A percentile compares a stretch with the other conserved stretches of the same genome.
These are phyloP conservation scores for Ophiocordyceps robertsii DNA, from an alignment of 2,329 filamentous ascomycete species.

Conservation along the genomic window DNA sequence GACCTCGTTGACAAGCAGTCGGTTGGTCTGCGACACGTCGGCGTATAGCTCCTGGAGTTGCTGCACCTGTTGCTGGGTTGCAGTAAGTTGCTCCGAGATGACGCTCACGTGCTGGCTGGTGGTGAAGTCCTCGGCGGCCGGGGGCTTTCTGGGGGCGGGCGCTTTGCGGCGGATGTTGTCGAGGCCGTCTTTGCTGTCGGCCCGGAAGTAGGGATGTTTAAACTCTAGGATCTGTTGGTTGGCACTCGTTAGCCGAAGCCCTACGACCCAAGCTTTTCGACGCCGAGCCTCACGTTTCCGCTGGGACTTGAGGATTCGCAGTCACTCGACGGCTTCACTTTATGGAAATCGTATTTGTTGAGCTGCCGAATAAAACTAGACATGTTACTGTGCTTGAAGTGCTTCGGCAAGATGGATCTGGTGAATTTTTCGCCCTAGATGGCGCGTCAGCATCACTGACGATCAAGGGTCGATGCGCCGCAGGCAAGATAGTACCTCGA, in stretches of 20 bases:
- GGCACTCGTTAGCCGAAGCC: constrained; percentile 1
- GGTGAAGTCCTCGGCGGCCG: constrained; percentile 55
- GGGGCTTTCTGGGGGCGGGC: constrained; percentile 71
- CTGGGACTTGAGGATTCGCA: constrained; percentile 18
- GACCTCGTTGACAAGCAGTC: constrained; percentile 48
- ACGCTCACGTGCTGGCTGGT: constrained; percentile 81
- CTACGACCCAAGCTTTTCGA: background rate
- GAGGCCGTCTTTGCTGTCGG: constrained; percentile 88
- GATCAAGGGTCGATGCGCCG: background rate
- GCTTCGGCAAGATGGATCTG: constrained; percentile 89
- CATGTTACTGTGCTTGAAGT: constrained; percentile 99
- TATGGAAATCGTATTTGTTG: constrained; percentile 98
- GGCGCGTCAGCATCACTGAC: constrained; percentile 5
- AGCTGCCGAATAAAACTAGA: constrained; percentile 91
- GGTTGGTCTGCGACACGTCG: constrained; percentile 55
- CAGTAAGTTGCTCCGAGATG: constrained; percentile 75
- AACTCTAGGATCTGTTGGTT: constrained; percentile 54
- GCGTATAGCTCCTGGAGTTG: constrained; percentile 73
- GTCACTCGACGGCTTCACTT: constrained; percentile 52
- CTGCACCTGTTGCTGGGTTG: constrained; percentile 86
- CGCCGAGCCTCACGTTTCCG: constrained; percentile 19
- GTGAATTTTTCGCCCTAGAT: constrained; percentile 92
- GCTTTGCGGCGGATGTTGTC: constrained; percentile 96
- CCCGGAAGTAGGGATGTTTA: constrained; percentile 90
- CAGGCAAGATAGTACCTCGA: constrained; percentile 54